phyloP scores from a whole-genome alignment of 2,329 filamentous ascomycete genomes.

The Periglandula ipomoeae region DNA sequence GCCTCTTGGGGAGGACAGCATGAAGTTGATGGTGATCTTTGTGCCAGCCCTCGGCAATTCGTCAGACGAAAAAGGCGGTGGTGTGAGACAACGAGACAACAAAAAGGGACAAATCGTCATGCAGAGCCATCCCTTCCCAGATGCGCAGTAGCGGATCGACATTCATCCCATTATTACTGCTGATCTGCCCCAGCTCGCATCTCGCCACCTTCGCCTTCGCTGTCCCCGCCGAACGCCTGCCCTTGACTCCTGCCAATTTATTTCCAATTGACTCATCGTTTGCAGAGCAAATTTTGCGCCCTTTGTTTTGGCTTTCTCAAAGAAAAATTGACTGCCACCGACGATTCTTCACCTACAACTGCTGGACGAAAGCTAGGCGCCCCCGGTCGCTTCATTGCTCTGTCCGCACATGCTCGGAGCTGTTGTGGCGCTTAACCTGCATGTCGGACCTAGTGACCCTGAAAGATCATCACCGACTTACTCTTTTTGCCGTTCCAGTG shows the following conservation, averaged over 20 bases:
- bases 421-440: background rate
- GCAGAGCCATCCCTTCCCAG: too few relatives aligned
- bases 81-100: background rate
- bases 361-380: background rate
- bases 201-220: background rate
- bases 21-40: background rate
- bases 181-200: background rate
- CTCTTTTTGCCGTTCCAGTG: background rate
- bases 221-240: background rate
- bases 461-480: constrained; percentile 1
- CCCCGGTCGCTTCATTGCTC: background rate
- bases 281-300: too few relatives aligned
- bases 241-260: background rate
- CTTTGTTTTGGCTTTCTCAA: background rate
- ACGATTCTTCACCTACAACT: background rate
- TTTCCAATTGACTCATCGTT: too few relatives aligned
- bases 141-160: background rate
- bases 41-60: background rate
- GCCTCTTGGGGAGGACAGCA: background rate
- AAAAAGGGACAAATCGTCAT: background rate
- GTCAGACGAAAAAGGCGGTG: background rate
- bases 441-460: background rate
- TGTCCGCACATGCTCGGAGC: background rate
- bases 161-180: background rate
- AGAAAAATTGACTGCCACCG: background rate